Conservation (phyloP, 1,139 yeast species). For the Pichia inconspicua region DNA sequence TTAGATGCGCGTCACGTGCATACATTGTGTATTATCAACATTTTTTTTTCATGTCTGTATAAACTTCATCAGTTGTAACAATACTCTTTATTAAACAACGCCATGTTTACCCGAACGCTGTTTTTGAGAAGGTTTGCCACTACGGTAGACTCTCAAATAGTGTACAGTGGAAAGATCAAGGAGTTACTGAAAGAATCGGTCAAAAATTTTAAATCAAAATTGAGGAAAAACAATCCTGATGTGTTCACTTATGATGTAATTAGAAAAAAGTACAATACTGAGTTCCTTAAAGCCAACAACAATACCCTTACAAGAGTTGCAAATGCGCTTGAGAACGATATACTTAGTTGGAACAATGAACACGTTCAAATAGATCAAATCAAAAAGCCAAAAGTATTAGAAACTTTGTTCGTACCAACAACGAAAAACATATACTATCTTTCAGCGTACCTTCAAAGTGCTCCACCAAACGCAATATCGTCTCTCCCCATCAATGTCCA, state of each 20-base stretch:
- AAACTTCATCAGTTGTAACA: background rate
- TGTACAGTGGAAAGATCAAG: constrained; percentile 9
- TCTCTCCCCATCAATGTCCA: constrained; percentile 1
- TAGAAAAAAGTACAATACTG: constrained; percentile 6
- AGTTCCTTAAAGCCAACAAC: constrained; percentile 9
- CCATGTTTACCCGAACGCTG: background rate
- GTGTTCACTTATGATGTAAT: constrained; percentile 11
- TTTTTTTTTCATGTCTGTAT: no score
- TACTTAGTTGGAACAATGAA: constrained; percentile 8
- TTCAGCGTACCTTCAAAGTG: constrained; percentile 5
- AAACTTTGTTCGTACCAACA: constrained; percentile 4
- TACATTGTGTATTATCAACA: background rate
- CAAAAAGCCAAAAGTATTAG: constrained; percentile 4
- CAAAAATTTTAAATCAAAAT: constrained; percentile 8
- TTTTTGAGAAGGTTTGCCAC: constrained; percentile 7
- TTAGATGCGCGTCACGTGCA: background rate
- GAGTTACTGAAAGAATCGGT: constrained; percentile 11
- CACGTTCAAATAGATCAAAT: constrained; percentile 1
- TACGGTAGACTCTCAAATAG: background rate
- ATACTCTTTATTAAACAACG: background rate
- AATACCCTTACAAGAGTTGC: constrained; percentile 6
- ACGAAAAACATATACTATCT: background rate
- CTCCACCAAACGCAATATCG: background rate
- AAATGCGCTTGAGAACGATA: constrained; percentile 7
- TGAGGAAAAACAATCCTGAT: constrained; percentile 2